Evolutionary conservation across 371 early-diverging fungal genomes (phyloP).

Genomic region (Actinomucor elegans): DNA sequence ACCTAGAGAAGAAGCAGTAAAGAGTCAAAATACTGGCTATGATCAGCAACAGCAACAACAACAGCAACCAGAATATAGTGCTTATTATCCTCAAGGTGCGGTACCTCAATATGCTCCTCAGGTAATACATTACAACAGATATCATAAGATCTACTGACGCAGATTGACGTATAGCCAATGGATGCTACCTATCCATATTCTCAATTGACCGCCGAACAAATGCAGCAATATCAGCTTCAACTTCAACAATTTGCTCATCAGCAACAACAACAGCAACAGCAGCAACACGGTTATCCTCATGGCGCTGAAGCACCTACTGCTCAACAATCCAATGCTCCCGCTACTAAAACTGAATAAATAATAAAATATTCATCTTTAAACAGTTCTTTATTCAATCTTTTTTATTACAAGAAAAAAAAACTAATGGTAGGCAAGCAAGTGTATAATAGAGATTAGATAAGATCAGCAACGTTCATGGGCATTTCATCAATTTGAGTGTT

Average conservation of each 20-base stretch:
- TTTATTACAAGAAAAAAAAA: conserved; percentile 6
- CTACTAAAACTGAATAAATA: conserved; percentile 4
- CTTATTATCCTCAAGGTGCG: conserved; percentile 17
- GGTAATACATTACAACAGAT: too few relatives aligned
- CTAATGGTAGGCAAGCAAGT: neutral
- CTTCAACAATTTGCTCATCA: conserved; percentile 22
- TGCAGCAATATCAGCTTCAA: conserved; percentile 24
- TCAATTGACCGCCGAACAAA: conserved; percentile 19
- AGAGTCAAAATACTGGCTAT: conserved; percentile 22
- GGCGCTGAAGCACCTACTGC: neutral
- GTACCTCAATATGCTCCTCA: conserved; percentile 16
- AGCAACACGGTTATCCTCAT: conserved; percentile 11
- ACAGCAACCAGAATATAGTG: conserved; percentile 13
- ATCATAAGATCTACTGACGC: too few relatives aligned
- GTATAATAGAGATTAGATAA: conserved; percentile 51
- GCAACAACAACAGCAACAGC: conserved; percentile 21
- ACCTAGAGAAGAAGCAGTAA: conserved; percentile 80
- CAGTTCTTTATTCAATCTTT: conserved; percentile 8
- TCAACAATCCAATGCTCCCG: conserved; percentile 1
- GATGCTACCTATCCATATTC: conserved; percentile 3
- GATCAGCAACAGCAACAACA: conserved; percentile 28
- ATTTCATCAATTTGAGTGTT: conserved; percentile 96
- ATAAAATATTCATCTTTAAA: neutral
- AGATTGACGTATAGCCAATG: neutral
- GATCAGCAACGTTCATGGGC: conserved; percentile 89